These are phyloP conservation scores for Citrullus amarus DNA, from an alignment of 306 rosid species.

Conservation along the genomic window DNA sequence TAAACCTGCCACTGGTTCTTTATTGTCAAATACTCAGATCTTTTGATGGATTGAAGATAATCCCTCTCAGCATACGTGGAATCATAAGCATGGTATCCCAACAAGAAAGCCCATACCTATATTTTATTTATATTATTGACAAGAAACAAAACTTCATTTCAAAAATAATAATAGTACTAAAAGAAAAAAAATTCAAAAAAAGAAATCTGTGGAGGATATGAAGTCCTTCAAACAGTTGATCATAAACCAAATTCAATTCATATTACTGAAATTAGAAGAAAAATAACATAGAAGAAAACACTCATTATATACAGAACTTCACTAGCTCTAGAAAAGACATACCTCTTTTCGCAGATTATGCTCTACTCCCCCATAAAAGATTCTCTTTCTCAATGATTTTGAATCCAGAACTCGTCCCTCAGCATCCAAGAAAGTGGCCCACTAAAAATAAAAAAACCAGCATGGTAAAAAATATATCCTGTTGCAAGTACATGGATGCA, in stretches of 20 bases:
- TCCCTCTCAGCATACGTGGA: conserved; percentile 97
- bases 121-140: conserved; percentile 14
- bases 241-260: not conserved
- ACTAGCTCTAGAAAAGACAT: not conserved
- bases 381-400: conserved; percentile 68
- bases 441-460: conserved; percentile 31
- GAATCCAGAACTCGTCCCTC: conserved; percentile 79
- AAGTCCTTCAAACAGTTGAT: not conserved
- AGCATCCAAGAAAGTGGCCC: conserved; percentile 70
- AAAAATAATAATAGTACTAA: not conserved
- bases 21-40: conserved; percentile 66
- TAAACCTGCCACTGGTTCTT: conserved; percentile 98
- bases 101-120: conserved; percentile 82
- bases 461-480: not conserved
- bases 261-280: not conserved
- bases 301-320: not conserved
- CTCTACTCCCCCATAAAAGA: conserved; percentile 95
- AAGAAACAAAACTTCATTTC: conserved; percentile 6
- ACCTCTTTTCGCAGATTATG: conserved; percentile 75
- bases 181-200: not conserved
- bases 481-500: not conserved
- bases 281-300: not conserved
- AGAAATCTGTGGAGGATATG: not conserved
- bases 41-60: conserved; percentile 48
- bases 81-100: conserved; percentile 72